These are phyloP conservation scores for Syncephalastrum racemosum DNA, from an alignment of 371 early-diverging fungal species.

Conservation along the genomic window DNA sequence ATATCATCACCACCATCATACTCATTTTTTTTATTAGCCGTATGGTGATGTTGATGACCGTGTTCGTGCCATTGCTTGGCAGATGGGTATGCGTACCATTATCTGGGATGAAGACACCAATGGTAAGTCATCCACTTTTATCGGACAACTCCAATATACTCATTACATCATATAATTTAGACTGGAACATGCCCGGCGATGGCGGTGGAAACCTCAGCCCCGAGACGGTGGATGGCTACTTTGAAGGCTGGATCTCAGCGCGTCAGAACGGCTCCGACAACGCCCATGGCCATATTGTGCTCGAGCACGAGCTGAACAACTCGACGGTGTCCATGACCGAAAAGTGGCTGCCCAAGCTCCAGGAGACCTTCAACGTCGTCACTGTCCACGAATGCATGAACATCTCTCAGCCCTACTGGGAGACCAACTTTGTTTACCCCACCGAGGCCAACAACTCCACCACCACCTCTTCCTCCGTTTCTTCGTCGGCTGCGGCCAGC, in stretches of 20 bases:
- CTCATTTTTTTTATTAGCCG: conserved; percentile 17
- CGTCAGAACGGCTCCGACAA: conserved; percentile 31
- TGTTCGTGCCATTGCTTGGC: conserved; percentile 54
- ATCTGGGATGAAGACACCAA: conserved; percentile 49
- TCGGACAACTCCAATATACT: too few species aligned
- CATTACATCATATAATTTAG: conserved; percentile 6
- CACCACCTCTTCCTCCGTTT: conserved; percentile 2
- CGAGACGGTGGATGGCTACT: conserved; percentile 36
- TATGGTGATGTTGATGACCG: conserved; percentile 58
- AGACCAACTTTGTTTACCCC: conserved; percentile 38
- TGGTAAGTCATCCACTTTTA: background rate
- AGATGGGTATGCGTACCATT: conserved; percentile 47
- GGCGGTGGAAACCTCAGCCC: conserved; percentile 42
- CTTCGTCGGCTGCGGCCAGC: conserved; percentile 15
- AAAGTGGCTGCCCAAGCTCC: conserved; percentile 47
- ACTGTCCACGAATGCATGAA: conserved; percentile 52
- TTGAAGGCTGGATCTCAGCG: conserved; percentile 37
- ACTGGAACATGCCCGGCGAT: conserved; percentile 47
- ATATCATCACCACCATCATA: background rate
- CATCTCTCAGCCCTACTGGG: conserved; percentile 53
- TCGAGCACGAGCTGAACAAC: conserved; percentile 52
- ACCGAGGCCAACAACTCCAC: conserved; percentile 22
- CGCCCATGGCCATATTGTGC: conserved; percentile 42
- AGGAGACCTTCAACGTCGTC: conserved; percentile 43
- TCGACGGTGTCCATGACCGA: conserved; percentile 48